phyloP scores from a whole-genome alignment of 495 filamentous ascomycete genomes.

The Hypomontagnella submonticulosa region DNA sequence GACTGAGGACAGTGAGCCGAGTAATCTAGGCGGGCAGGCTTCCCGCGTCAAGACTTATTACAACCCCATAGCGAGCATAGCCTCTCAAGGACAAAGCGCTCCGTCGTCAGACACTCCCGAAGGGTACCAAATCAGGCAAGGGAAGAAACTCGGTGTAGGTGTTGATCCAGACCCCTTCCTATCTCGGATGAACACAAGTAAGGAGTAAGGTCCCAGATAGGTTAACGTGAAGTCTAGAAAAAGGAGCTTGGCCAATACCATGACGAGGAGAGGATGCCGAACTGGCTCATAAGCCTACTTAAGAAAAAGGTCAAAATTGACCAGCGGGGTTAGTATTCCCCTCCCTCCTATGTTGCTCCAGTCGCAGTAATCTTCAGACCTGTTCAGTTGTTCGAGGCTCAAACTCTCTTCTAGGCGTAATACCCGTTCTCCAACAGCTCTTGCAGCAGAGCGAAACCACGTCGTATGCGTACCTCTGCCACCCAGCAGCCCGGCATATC shows the following conservation, averaged over 20 bases:
- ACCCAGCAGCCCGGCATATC: constrained; percentile 79
- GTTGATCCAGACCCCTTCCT: constrained; percentile 1
- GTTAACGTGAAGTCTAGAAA: constrained; percentile 43
- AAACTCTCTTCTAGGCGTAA: constrained; percentile 62
- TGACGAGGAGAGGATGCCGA: constrained; percentile 88
- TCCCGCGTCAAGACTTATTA: neutral
- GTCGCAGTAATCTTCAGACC: constrained; percentile 41
- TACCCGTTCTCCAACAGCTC: constrained; percentile 77
- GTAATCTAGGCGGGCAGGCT: too few species aligned
- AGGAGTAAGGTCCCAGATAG: constrained; percentile 8
- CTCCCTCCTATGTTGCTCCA: constrained; percentile 1
- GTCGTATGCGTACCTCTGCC: constrained; percentile 80
- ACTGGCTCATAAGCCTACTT: constrained; percentile 76
- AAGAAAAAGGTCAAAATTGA: constrained; percentile 70
- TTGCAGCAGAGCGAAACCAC: constrained; percentile 73
- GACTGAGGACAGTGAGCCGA: too few species aligned
- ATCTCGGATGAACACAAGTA: neutral
- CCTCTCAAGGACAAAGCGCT: constrained; percentile 3
- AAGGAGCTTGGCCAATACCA: constrained; percentile 86
- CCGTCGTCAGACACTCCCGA: neutral
- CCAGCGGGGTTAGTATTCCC: constrained; percentile 64
- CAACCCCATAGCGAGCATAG: constrained; percentile 40
- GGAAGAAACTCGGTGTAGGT: constrained; percentile 49
- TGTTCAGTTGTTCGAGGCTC: constrained; percentile 37
- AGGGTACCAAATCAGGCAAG: constrained; percentile 11